Evolutionary conservation across 441 rosid genomes (phyloP), one percentile per base, ranked within the genome.

Genomic region (Gossypium schwendimanii): DNA sequence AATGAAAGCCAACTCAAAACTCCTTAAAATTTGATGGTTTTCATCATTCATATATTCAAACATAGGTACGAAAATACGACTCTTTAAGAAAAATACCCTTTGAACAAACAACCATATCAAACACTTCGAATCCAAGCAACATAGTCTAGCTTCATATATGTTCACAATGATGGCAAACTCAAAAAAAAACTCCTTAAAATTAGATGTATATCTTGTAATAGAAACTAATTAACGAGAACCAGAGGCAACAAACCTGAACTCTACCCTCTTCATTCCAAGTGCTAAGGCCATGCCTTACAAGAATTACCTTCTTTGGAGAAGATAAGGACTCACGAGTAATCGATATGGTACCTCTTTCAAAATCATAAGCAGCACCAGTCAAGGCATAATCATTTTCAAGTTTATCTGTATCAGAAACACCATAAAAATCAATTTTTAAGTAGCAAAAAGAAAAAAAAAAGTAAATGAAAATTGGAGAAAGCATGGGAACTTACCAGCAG

Each of bases 201-300:
- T 57, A 12, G 28, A 26, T 24, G 63, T 26, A 26, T 20, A 50
- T 15, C 44, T 49, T 50, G 64, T 10, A 21, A 60, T 14, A 24
- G 41, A 53, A 62, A 54, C 24, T 8, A 31, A 72, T 9, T 57
- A 3, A 57, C 10, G 17, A 23, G 47, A 50, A 39, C 18, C 15
- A 50, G 18, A 18, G 18, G 31, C 17, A 55, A 74, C 84, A 69
- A 77, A 86, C 90, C 92, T 88, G 92, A 75, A 88, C 81, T 81
- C 86, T 80, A 17, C 85, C 73, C 78, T 85, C 87, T 11, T 82
- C 81, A 60, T 88, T 88, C 92, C 90, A 88, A 69, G 90, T 76
- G 80, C 92, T 88, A 69, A 88, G 90, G 53, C 92, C 92, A 72
- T 88, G 92, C 78, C 90, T 86, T 14, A 86, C 80, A 58, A 88